Base-by-base conservation (phyloP, 805 yeast species). In the Myxozyma geophila region DNA sequence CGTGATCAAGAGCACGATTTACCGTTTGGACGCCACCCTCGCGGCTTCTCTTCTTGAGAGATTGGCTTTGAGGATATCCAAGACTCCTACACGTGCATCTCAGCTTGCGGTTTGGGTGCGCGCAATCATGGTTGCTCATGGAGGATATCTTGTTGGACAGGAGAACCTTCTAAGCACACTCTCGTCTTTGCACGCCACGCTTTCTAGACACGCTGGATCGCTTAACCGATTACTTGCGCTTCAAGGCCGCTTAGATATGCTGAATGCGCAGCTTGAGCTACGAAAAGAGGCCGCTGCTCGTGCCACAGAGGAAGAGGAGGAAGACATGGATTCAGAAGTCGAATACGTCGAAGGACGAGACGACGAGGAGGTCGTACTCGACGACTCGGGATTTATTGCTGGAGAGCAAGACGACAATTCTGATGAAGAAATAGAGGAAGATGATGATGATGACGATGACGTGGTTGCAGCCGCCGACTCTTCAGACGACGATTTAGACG, bases 211-310 rank as follows among this genome's bases (percentile, higher is more conserved):
- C 39, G 80, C 83, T 74, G 82, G 82, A 65, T 80, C 81, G 28
- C 76, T 93, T 67, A 88, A 92, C 8, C 82, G 84, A 46, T 79
- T 93, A 57, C 77, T 92, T 33, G 86, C 95, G 1, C 81, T 93
- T 37, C 96, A 92, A 74, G 99, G 99, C 53, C 84, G 95, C 67
- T 79, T 93, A 53, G 89, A 87, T 71, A 81, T 93, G 74, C 80
- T 93, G 49, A 83, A 83, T 67, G 83, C 91, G 2, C 98, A 93
- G 76, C 81, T 90, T 10, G 82, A 83, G 62, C 77, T 93, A 68
- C 85, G 98, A 76, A 44, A 86, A 83, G 67, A 57, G 73, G 76
- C 58, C 15, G 77, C 67, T 6, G 60, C 74, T 19, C 76, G 73
- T 8, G 76, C 70, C 4, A 74, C 66, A n/a, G 76, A 68, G n/a